Base-by-base conservation (phyloP, 2,329 filamentous ascomycete genomes). In the Neonectria sp. region DNA sequence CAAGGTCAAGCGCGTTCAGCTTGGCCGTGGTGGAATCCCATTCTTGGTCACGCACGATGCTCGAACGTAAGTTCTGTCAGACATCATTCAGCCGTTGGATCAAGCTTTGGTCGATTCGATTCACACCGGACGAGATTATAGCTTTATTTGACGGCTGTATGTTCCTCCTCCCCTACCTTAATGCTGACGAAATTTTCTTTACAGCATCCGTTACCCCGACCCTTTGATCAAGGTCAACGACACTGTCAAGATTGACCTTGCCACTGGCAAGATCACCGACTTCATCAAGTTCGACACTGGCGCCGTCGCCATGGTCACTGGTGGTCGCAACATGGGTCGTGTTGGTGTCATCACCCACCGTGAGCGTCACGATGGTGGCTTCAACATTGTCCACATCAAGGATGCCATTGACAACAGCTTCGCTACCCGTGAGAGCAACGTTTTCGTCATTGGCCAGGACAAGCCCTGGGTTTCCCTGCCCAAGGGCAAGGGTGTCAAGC, bases 21-120 rank as follows among this genome's bases (percentile, higher is more conserved):
- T 99, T 81, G 96, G 96, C 90, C 95, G 95, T 88, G 97, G 96
- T 88, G 96, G 95, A 90, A 97, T 99, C 92, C 96, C 96, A 97
- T 99, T 97, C 95, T 98, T 98, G 95, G 96, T 99, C 94, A 99
- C 96, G 95, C 96, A 99, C 94, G 96, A 99, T 96, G 96, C 96
- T 89, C 93, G 96, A 95, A 99, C 96, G 95, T 99, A 90, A 97
- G 95, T 98, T 93, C 90, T 92, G 88, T 91, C 88, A 90, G 88
- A 93, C 93, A 94, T 98, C 95, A 96, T 95, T 98, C 95, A 98
- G 95, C 92, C 95, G 95, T 98, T 98, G 95, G 94, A 95, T 94
- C 94, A 97, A 96, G 93, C 90, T 97, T 96, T 97, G 95, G 95
- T 89, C 82, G 86, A 88, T 87, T 85, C 81, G 75, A 77, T 76